These are phyloP conservation scores for Chrysopogon serrulatus DNA, from an alignment of 176 grass and related monocot species.

Conservation along the genomic window DNA sequence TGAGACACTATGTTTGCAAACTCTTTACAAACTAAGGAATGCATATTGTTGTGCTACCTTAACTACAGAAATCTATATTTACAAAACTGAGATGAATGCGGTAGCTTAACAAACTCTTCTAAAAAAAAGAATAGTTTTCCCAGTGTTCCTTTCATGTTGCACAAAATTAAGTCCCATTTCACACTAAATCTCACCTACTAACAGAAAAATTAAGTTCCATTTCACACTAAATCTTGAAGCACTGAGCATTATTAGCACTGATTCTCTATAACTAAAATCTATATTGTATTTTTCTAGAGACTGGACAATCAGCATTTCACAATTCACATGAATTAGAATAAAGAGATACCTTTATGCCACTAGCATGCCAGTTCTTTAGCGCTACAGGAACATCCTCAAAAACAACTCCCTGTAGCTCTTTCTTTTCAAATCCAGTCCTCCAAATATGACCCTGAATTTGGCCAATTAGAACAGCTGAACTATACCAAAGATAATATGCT, in stretches of 20 bases:
- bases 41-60: background rate
- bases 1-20: background rate
- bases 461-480: constrained; percentile 10
- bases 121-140: background rate
- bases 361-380: constrained; percentile 78
- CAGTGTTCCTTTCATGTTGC: background rate
- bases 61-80: background rate
- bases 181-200: too few species aligned
- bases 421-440: constrained; percentile 85
- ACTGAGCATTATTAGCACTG: background rate
- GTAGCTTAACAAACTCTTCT: background rate
- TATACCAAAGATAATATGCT: constrained; percentile 2
- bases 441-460: constrained; percentile 93
- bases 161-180: too few species aligned
- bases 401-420: constrained; percentile 80
- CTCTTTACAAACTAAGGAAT: background rate
- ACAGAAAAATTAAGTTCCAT: background rate
- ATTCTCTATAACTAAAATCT: background rate
- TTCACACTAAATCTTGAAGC: background rate
- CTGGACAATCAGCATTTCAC: background rate
- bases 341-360: constrained; percentile 63
- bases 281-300: background rate
- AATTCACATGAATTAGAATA: background rate
- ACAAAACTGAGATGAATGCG: background rate
- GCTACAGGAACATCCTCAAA: constrained; percentile 89